Percentiles rank a stretch among this genome's conserved stretches.
Conservation (phyloP, 139 green algal species). For the Parachlorella kessleri region DNA sequence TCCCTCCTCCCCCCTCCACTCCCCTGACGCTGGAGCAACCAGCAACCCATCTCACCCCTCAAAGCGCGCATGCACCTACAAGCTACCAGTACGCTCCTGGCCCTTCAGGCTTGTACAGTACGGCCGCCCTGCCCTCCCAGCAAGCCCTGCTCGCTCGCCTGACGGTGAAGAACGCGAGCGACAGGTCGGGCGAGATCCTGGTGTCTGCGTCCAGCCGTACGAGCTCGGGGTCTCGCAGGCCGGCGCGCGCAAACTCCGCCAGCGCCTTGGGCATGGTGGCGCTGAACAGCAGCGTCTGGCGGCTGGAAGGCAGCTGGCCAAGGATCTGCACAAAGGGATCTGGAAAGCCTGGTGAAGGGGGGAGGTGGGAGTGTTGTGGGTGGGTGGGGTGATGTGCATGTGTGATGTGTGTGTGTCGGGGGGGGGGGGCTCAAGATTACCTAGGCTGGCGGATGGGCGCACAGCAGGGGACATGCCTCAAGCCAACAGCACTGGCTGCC, state of each 20-base stretch:
- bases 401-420: not conserved
- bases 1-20: not conserved
- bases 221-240: slow-evolving; percentile 86
- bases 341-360: no score
- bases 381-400: not conserved
- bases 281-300: slow-evolving; percentile 95
- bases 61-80: no score
- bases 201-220: slow-evolving; percentile 94
- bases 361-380: not conserved
- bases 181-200: slow-evolving; percentile 86
- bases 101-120: no score
- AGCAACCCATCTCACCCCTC: no score
- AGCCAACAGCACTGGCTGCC: no score
- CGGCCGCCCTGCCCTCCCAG: not conserved
- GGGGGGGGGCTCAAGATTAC: not conserved
- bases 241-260: slow-evolving; percentile 93
- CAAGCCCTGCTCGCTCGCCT: slow-evolving; percentile 35
- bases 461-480: no score
- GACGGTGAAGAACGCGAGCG: slow-evolving; percentile 80
- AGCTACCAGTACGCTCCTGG: no score
- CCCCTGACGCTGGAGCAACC: no score
- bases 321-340: slow-evolving; percentile 66
- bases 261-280: slow-evolving; percentile 91
- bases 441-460: not conserved
- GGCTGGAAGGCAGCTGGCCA: slow-evolving; percentile 55